Percentiles rank a stretch among this genome's conserved stretches.
phyloP scores from a whole-genome alignment of 192 early-diverging fungal genomes.

The Gryganskiella cystojenkinii region DNA sequence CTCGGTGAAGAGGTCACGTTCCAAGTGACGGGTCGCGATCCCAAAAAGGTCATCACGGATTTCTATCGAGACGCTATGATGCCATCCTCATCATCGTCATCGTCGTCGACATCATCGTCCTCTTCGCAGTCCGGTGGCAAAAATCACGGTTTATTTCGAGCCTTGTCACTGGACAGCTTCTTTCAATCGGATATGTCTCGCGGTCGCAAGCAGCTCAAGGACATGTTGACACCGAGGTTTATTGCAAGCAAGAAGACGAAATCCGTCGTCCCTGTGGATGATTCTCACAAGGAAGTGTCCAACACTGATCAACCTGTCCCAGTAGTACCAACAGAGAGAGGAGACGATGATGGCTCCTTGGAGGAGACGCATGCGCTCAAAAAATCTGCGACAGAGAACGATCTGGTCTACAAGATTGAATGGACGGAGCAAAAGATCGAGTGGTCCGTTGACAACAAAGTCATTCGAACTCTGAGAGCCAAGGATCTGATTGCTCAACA shows the following conservation, averaged over 20 bases:
- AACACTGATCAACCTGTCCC: not conserved
- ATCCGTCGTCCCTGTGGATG: not conserved
- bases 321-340: not conserved
- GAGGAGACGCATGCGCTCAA: constrained; percentile 30
- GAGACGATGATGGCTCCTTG: constrained; percentile 6
- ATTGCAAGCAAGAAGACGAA: not conserved
- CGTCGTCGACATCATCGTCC: constrained; percentile 1
- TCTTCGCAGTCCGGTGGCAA: not conserved
- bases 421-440: constrained; percentile 47
- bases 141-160: not conserved
- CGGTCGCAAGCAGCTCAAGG: too few relatives aligned
- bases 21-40: constrained; percentile 36
- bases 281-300: not conserved
- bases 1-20: constrained; percentile 50
- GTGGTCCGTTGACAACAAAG: constrained; percentile 48
- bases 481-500: constrained; percentile 15
- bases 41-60: constrained; percentile 29
- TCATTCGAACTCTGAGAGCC: constrained; percentile 38
- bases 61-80: constrained; percentile 23
- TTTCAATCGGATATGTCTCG: too few relatives aligned
- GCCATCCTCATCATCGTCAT: not conserved
- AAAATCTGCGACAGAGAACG: constrained; percentile 15
- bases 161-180: constrained; percentile 5
- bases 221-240: constrained; percentile 18
- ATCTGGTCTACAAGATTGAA: constrained; percentile 49